Evolutionary conservation across 176 grass and related monocot species (phyloP), one percentile per base, ranked within the genome.

Genomic region (Zoysia japonica): DNA sequence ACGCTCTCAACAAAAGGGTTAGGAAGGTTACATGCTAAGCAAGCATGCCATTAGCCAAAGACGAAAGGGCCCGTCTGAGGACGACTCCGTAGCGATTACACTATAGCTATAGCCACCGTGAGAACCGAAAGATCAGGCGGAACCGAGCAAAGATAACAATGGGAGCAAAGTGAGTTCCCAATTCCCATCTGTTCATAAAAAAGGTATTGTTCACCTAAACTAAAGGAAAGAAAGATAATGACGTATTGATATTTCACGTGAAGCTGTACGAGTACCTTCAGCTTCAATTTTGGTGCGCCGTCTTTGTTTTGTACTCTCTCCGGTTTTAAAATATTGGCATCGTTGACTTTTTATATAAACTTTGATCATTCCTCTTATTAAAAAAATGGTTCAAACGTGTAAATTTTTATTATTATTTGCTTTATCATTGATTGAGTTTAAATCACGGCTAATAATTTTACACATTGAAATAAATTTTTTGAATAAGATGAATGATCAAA

Each of bases 11-110:
- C 11, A 70, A 89, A 89, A 82, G 45, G 1, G 38, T 62, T 81
- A 20, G 87, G 87, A 82, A 89, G 83, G 83, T 89, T 78, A 89
- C 72, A 74, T 85, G 68, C 46, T 78, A 89, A 89, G 73, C 83
- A 89, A 85, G 78, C 78, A 54, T 60, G 78, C 67, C 0, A 89
- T 74, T 85, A 82, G 73, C 67, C 82, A 61, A 82, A 72, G 48
- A 28, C 28, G 28, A 72, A 81, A 85, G 66, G 67, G 51, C 40
- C 40, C 41, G 67, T 47, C 10, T 82, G 87, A 89, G 71, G 42
- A 89, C 38, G 87, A 89, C 87, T 82, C 61, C 9, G 68, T 82
- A 89, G 73, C 87, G 61, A 61, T 20, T 82, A 35, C 46, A 77
- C 78, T 73, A 50, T 66, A 76, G 52, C 28, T 28, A 28, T 20